Evolutionary conservation across 176 grass and related monocot species (phyloP), one percentile per base, ranked within the genome.

Genomic region (Thalia dealbata): DNA sequence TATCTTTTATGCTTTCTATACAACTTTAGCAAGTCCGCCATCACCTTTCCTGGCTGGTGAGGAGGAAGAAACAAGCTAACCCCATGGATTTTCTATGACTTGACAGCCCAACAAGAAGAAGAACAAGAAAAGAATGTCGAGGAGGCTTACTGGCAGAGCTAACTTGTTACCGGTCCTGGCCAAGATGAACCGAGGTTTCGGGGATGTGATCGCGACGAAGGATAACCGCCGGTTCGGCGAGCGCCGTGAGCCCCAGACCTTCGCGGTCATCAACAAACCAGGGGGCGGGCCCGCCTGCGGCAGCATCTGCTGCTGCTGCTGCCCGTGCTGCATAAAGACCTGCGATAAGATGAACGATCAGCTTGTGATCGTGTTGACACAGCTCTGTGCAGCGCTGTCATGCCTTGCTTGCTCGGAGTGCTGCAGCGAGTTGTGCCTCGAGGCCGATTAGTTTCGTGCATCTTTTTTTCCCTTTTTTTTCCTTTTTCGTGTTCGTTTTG

Each of bases 351-450:
- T 99, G 74, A 99, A 91, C 35, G 87, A 99, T 80, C 83, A 87
- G 79, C 84, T 88, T 43, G 81, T 79, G 76, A 81, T 99, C 66
- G 0, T 83, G 45, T 10, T 91, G 71, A 64, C 77, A 10, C 95
- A 99, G 81, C 3, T 88, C 72, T 88, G 85, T 26, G 43, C 83
- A 0, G 89, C 89, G 6, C 78, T 97, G 15, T 73, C 93, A 11
- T 97, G 76, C 81, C 81, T 97, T 0, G 93, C 84, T 70, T 97
- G 93, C 82, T 80, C 75, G 6, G 93, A 97, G 59, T 92, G 93
- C 83, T 97, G 93, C 58, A 10, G 78, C 0, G 82, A 84, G 35
- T 42, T 92, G 14, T 97, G 93, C 70, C 89, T 86, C 41, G 56
- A 69, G 46, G 78, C 81, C 41, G 74, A 77, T 0, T 78, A 96